Percentiles rank a stretch among this genome's conserved stretches.
Conservation (phyloP, 345 rosid species). For the Populus nigra region DNA sequence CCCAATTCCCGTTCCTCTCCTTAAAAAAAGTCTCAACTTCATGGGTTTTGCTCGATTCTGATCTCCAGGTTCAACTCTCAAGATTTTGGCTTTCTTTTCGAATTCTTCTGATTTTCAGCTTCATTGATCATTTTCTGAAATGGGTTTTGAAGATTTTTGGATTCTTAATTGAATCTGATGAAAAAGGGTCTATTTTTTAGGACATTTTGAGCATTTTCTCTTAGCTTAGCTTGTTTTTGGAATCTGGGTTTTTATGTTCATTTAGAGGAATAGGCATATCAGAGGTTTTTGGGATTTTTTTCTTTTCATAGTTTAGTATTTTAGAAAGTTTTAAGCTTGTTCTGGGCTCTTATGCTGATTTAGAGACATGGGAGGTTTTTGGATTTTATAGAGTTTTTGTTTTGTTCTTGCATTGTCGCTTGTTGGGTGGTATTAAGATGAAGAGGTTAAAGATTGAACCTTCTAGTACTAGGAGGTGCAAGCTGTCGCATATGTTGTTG, state of each 20-base stretch:
- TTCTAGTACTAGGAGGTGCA: constrained; percentile 59
- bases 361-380: constrained; percentile 19
- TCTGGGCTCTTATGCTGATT: constrained; percentile 18
- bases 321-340: background rate
- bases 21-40: background rate
- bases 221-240: background rate
- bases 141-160: background rate
- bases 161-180: background rate
- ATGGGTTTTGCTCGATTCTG: background rate
- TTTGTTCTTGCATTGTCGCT: constrained; percentile 12
- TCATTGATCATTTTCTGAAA: background rate
- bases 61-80: background rate
- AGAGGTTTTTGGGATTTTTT: background rate
- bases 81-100: background rate
- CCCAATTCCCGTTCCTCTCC: background rate
- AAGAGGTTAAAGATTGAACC: constrained; percentile 72
- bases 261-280: background rate
- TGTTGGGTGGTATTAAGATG: constrained; percentile 40
- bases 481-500: constrained; percentile 69
- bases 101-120: background rate
- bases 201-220: background rate
- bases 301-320: background rate
- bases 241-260: background rate
- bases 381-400: constrained; percentile 20
- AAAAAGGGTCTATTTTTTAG: background rate